These are phyloP conservation scores for Calcarisporium arbuscula DNA, from an alignment of 2,329 filamentous ascomycete species.

Conservation along the genomic window DNA sequence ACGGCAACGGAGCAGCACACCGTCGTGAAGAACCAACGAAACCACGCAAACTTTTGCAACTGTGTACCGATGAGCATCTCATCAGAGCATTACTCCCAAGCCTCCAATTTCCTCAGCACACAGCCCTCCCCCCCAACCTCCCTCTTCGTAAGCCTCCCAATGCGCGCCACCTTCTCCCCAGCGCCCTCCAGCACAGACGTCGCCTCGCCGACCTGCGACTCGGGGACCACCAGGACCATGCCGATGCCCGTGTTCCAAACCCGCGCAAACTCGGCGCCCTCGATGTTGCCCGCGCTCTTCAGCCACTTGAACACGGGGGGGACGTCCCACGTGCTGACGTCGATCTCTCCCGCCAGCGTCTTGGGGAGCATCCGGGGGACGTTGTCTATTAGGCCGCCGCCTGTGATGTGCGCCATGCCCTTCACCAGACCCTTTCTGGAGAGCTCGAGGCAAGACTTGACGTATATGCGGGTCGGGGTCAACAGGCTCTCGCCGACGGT, in stretches of 20 bases:
- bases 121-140: conserved; percentile 29
- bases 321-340: conserved; percentile 68
- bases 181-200: conserved; percentile 49
- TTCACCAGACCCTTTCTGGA: conserved; percentile 66
- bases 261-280: conserved; percentile 72
- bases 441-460: conserved; percentile 73
- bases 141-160: conserved; percentile 65
- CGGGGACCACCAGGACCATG: conserved; percentile 81
- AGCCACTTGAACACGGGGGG: conserved; percentile 85
- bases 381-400: conserved; percentile 88
- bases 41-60: too few relatives aligned
- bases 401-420: conserved; percentile 94
- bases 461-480: conserved; percentile 90
- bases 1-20: too few relatives aligned
- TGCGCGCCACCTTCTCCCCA: conserved; percentile 67
- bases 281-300: conserved; percentile 64
- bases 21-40: too few relatives aligned
- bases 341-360: conserved; percentile 72
- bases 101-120: conserved; percentile 26
- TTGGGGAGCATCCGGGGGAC: conserved; percentile 86
- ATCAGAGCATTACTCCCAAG: conserved; percentile 17
- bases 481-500: conserved; percentile 72
- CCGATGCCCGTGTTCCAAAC: conserved; percentile 95
- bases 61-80: too few relatives aligned
- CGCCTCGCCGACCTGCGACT: conserved; percentile 56